Conservation (phyloP, 352 stramenopile species). For the Thraustochytrium sp. region DNA sequence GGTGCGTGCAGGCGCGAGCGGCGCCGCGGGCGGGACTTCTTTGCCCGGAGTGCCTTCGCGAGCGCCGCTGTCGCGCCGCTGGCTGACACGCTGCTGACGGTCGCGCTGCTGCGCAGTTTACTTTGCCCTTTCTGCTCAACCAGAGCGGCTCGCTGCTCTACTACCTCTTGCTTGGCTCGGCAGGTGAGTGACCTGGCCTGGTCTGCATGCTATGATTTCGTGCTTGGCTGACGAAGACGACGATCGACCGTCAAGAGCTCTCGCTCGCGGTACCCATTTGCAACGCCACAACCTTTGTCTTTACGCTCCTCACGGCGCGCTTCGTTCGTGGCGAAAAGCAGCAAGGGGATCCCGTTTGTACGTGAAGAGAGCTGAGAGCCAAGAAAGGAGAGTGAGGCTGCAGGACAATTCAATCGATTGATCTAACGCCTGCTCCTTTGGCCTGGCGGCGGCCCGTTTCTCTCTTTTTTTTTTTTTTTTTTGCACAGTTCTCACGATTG, state of each 20-base stretch:
- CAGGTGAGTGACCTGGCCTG: not conserved
- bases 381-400: no score
- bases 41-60: no score
- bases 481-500: not conserved
- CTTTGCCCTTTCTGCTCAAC: slow-evolving; percentile 61
- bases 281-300: slow-evolving; percentile 64
- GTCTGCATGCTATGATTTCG: no score
- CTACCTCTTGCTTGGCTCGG: slow-evolving; percentile 58
- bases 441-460: no score
- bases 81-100: slow-evolving; percentile 22
- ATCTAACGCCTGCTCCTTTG: no score
- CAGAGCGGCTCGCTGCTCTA: slow-evolving; percentile 62
- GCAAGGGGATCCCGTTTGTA: not conserved
- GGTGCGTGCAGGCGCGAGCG: not conserved
- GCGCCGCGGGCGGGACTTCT: slow-evolving; percentile 2
- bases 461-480: no score
- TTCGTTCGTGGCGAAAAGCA: slow-evolving; percentile 11
- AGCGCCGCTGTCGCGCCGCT: no score
- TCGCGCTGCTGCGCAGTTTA: slow-evolving; percentile 54
- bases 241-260: no score
- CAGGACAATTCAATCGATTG: no score
- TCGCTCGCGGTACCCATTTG: slow-evolving; percentile 60
- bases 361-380: not conserved
- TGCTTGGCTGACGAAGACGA: no score
- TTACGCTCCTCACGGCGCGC: slow-evolving; percentile 56